phyloP scores from a whole-genome alignment of 1,284 basidiomycete species.

The Cutaneotrichosporon cutaneum region DNA sequence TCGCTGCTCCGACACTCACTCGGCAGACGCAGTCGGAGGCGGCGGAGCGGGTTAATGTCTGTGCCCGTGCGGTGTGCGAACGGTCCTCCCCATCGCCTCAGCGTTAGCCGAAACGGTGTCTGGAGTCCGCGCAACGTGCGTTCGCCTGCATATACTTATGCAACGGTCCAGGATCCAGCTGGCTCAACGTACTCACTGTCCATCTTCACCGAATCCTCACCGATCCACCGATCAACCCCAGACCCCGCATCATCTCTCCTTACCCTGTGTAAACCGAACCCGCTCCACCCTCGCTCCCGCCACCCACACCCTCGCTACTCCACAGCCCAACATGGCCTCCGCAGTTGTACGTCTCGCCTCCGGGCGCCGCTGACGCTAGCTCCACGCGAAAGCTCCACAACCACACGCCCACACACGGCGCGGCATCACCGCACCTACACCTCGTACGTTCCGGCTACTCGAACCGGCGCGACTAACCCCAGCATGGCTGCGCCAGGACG shows the following conservation, averaged over 20 bases:
- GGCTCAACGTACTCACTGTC: not conserved
- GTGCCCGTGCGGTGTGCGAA: not conserved
- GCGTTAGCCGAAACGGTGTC: conserved; percentile 1
- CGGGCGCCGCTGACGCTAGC: not conserved
- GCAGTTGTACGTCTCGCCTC: not conserved
- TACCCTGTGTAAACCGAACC: too few species aligned
- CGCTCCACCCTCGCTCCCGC: too few species aligned
- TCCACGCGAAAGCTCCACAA: not conserved
- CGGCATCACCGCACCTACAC: not conserved
- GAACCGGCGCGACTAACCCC: not conserved
- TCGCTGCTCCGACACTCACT: not conserved
- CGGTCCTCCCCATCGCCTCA: not conserved
- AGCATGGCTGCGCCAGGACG: not conserved
- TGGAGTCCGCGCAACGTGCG: not conserved
- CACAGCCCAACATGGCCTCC: not conserved
- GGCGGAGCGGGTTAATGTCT: not conserved
- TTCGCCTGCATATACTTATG: not conserved
- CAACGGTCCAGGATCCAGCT: not conserved
- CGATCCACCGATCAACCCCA: not conserved
- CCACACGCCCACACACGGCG: not conserved
- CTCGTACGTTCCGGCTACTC: not conserved
- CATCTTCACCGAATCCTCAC: not conserved
- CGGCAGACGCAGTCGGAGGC: not conserved
- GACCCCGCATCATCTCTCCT: too few species aligned
- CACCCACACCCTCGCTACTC: too few species aligned